Conservation (phyloP, 2,329 filamentous ascomycete species). For the Metarhizium robertsii region DNA sequence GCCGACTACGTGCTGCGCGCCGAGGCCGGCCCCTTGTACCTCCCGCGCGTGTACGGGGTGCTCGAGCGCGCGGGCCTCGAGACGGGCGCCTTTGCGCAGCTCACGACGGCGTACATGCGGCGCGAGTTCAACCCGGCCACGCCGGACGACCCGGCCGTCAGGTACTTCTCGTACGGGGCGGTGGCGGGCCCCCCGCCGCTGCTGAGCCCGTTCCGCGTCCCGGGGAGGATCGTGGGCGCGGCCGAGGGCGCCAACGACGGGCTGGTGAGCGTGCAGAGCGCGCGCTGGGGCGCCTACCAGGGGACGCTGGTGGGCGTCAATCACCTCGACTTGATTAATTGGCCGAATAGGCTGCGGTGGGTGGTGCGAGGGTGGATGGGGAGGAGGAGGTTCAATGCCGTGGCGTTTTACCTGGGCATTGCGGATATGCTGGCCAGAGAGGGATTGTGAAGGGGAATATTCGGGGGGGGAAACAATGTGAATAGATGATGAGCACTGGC, state of each 20-base stretch:
- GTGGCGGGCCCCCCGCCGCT: constrained; percentile 39
- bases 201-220: constrained; percentile 52
- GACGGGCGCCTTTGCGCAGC: constrained; percentile 51
- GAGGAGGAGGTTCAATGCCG: constrained; percentile 52
- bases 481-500: neutral
- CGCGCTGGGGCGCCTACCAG: constrained; percentile 54
- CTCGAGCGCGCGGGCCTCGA: constrained; percentile 43
- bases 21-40: constrained; percentile 27
- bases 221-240: constrained; percentile 38
- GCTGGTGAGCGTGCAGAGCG: constrained; percentile 56
- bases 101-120: constrained; percentile 49
- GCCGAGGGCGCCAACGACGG: constrained; percentile 55
- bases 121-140: constrained; percentile 50
- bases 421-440: constrained; percentile 65
- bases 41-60: constrained; percentile 46
- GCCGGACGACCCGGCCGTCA: constrained; percentile 40
- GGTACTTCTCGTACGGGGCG: constrained; percentile 56
- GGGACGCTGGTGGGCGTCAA: constrained; percentile 53
- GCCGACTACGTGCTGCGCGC: constrained; percentile 42
- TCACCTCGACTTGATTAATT: constrained; percentile 59
- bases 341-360: constrained; percentile 53
- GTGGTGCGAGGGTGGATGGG: constrained; percentile 43
- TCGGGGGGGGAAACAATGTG: too few relatives aligned
- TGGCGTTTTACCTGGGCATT: constrained; percentile 58
- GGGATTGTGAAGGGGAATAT: constrained; percentile 27